phyloP scores from a whole-genome alignment of 1,139 yeast genomes.

The Debaryomyces subglobosus region DNA sequence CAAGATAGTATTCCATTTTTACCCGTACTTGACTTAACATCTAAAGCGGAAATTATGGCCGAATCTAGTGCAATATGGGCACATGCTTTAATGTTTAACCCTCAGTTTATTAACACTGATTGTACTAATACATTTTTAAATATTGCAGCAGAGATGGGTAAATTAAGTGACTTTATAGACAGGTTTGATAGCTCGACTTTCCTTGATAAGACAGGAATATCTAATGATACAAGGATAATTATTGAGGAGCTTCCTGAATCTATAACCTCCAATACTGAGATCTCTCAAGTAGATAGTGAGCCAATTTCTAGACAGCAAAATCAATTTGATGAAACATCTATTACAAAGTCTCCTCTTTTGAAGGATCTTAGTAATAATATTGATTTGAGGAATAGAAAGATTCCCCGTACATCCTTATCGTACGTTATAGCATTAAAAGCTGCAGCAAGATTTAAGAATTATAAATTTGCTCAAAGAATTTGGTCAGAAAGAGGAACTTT shows the following conservation, averaged over 20 bases:
- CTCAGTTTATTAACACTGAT: conserved; percentile 43
- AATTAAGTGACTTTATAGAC: conserved; percentile 50
- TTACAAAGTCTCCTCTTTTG: conserved; percentile 33
- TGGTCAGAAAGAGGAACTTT: conserved; percentile 82
- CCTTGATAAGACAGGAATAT: conserved; percentile 33
- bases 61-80: conserved; percentile 84
- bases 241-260: conserved; percentile 27
- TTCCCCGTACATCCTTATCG: conserved; percentile 53
- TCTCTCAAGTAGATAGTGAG: conserved; percentile 11
- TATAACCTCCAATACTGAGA: conserved; percentile 12
- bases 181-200: conserved; percentile 54
- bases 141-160: conserved; percentile 53
- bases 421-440: conserved; percentile 70
- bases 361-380: conserved; percentile 14
- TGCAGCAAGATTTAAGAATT: conserved; percentile 56
- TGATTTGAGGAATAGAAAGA: conserved; percentile 17
- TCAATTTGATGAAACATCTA: conserved; percentile 10
- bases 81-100: conserved; percentile 47
- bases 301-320: conserved; percentile 12
- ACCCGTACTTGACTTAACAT: conserved; percentile 53
- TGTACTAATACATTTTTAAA: conserved; percentile 56
- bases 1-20: conserved; percentile 62
- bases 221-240: conserved; percentile 15
- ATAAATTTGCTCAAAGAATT: conserved; percentile 60
- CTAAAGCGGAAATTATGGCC: conserved; percentile 52